Conservation (phyloP, 2,329 filamentous ascomycete genomes). For the Fusarium tanahbumbuense region DNA sequence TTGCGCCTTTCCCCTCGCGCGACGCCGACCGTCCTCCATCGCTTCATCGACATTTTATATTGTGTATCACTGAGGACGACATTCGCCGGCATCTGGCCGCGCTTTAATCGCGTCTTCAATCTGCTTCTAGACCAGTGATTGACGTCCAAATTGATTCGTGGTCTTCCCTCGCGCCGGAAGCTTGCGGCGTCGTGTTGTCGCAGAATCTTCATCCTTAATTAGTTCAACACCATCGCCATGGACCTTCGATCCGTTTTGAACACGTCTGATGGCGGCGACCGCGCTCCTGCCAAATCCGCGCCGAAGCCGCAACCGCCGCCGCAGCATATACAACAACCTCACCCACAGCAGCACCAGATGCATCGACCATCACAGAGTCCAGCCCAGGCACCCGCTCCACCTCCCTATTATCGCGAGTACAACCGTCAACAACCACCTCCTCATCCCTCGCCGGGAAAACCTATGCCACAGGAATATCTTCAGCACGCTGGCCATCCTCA, state of each 20-base stretch:
- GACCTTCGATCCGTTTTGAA: conserved; percentile 68
- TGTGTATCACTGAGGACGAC: conserved; percentile 12
- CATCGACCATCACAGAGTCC: conserved; percentile 57
- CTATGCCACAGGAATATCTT: conserved; percentile 59
- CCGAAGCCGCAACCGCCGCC: conserved; percentile 51
- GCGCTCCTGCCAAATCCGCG: conserved; percentile 50
- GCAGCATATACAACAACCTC: conserved; percentile 49
- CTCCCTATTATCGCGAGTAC: conserved; percentile 65
- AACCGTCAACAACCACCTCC: conserved; percentile 55
- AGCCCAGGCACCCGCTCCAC: conserved; percentile 40
- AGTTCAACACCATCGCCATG: conserved; percentile 50
- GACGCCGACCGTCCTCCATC: conserved; percentile 41
- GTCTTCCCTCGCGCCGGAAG: conserved; percentile 35
- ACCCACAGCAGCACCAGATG: conserved; percentile 55
- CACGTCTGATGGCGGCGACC: conserved; percentile 60
- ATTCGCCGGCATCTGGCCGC: conserved; percentile 1
- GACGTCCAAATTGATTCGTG: conserved; percentile 37
- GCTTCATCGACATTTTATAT: conserved; percentile 6
- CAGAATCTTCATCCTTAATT: conserved; percentile 19
- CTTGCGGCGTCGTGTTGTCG: conserved; percentile 32
- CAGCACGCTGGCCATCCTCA: conserved; percentile 47
- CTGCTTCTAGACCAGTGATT: conserved; percentile 34
- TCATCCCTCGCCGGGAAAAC: conserved; percentile 62
- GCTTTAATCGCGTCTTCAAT: conserved; percentile 40
- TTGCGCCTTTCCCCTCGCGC: conserved; percentile 46